Base-by-base conservation (phyloP, 1,284 basidiomycete genomes). In the Cryptococcus sp. region DNA sequence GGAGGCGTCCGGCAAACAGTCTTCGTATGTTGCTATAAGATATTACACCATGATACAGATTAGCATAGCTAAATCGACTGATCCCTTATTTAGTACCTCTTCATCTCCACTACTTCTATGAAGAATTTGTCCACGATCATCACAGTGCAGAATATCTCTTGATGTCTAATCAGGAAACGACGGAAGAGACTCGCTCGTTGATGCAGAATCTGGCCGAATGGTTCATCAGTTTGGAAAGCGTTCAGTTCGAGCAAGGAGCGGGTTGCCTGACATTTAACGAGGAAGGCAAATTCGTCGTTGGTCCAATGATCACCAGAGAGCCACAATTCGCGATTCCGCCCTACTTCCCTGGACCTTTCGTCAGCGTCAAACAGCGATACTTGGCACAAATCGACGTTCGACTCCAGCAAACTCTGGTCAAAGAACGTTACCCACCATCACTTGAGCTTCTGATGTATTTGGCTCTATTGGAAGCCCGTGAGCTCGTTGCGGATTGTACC, bases 381-480 rank as follows among this genome's bases (percentile, higher is more conserved):
- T n/a, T 48, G 11, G 22, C 19, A 15, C 13, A 22, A 23, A 58
- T 64, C 43, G 46, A 56, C 17, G 29, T 37, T 45, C 46, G 53
- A 29, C n/a, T 62, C 8, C 17, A 46, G 43, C 41, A 58, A 20
- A 53, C 52, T 8, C 5, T 51, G 5, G 26, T 40, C n/a, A 20
- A 41, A 4, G 34, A 29, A n/a, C 39, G 46, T 16, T 52, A 50
- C 46, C 50, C 29, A 16, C 53, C 54, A 11, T 41, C 29, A 10
- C 23, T 20, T 11, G 54, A 54, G n/a, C 10, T 61, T 15, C 34
- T 51, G 20, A 25, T 38, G 7, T 64, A 64, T 39, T 38, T 61
- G 20, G 43, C 50, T 15, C 40, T 54, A 13, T 38, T 61, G 3
- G 59, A 61, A 29, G 22, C 49, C 5, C 39, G 51, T 16, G 41